Base-by-base conservation (phyloP, 805 yeast genomes). In the Candida andamanensis region DNA sequence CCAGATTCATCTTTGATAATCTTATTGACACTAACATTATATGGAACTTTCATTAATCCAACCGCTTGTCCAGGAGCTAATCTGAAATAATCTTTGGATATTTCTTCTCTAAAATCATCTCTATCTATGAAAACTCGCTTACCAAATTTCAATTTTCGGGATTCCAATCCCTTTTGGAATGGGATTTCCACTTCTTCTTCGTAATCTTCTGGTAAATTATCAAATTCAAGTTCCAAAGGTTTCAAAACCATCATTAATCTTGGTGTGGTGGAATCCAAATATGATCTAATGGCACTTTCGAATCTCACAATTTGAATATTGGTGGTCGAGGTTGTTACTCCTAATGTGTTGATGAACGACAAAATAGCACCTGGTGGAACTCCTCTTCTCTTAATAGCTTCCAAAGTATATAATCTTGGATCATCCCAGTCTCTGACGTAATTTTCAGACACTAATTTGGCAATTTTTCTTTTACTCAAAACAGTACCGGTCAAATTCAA, bases 331-430 rank as follows among this genome's bases (percentile, higher is more conserved):
- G 97, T 92, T 25, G 98, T 92, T 35, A 92, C 98, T 52, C 99
- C 99, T 47, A 92, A 73, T 28, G 96, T 90, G 57, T 89, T 85
- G 52, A 92, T 84, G 57, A 92, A 92, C 19, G 87, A 75, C 54
- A 92, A 71, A 56, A 92, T 85, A 17, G 97, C 97, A 27, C 97
- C 97, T 9, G 99, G 98, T 45, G 99, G 99, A 6, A 92, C 80
- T 67, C 99, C 99, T 56, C 99, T 85, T 58, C 99, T 83, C 55
- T 86, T 81, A 40, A 92, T 78, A 31, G 92, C 95, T 47, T 87
- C 98, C 48, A 92, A 73, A 4, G 99, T 92, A 60, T 79, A 92
- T 56, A 92, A 71, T 53, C 99, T 76, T 49, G 99, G 98, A 61
- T 92, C 98, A 60, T 92, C 94, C 99, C 99, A 92, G 28, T 86